A percentile compares a stretch with the other conserved stretches of the same genome.
Evolutionary conservation across 768 basidiomycete genomes (phyloP).

Genomic region (Suillus americanus): DNA sequence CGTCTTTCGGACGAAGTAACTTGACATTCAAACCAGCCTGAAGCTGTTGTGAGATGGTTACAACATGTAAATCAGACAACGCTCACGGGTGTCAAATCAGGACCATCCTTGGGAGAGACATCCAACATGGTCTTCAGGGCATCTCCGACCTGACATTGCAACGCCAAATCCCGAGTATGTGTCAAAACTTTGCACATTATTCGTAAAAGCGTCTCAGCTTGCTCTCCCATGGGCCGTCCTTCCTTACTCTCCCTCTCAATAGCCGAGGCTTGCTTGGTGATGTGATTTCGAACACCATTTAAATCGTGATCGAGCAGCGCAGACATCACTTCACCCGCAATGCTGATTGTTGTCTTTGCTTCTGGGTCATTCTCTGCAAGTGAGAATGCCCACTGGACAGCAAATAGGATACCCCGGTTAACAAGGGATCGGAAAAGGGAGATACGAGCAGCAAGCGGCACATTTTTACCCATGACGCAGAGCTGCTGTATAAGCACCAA

Average conservation of each 20-base stretch:
- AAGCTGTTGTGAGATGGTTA: slow-evolving; percentile 11
- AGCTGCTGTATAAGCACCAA: slow-evolving; percentile 89
- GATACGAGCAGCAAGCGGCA: slow-evolving; percentile 85
- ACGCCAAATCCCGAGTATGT: slow-evolving; percentile 77
- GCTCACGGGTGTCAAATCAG: slow-evolving; percentile 37
- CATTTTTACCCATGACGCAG: slow-evolving; percentile 94
- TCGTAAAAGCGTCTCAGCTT: slow-evolving; percentile 72
- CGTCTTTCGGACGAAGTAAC: slow-evolving; percentile 68
- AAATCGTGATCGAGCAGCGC: slow-evolving; percentile 89
- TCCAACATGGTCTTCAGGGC: slow-evolving; percentile 83
- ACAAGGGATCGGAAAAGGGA: slow-evolving; percentile 84
- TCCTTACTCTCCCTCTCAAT: slow-evolving; percentile 63
- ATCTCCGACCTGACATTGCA: slow-evolving; percentile 91
- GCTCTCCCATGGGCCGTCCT: slow-evolving; percentile 56
- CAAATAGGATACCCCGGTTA: slow-evolving; percentile 84
- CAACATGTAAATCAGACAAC: slow-evolving; percentile 1
- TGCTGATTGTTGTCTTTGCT: slow-evolving; percentile 64
- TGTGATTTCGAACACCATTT: slow-evolving; percentile 80
- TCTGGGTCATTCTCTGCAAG: slow-evolving; percentile 56
- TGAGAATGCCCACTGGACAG: slow-evolving; percentile 91
- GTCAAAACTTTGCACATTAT: slow-evolving; percentile 77
- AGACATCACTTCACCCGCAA: slow-evolving; percentile 83
- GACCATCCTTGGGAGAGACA: slow-evolving; percentile 50
- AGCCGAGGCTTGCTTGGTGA: slow-evolving; percentile 77
- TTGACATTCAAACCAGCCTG: slow-evolving; percentile 38